phyloP scores from a whole-genome alignment of 2,329 filamentous ascomycete genomes.

The Diaporthe batatas region DNA sequence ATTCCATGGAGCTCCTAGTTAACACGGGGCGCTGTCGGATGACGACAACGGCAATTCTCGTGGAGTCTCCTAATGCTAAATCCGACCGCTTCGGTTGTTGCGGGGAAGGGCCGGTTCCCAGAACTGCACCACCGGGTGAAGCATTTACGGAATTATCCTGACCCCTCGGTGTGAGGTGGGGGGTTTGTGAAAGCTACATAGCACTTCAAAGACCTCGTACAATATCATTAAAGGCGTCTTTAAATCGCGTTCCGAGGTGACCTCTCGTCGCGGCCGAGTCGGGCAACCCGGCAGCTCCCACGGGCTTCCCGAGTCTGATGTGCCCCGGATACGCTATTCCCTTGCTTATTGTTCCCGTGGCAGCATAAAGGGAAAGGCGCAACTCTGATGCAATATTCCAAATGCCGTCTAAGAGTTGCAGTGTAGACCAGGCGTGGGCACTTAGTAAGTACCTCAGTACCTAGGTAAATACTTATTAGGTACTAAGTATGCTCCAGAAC shows the following conservation, averaged over 20 bases:
- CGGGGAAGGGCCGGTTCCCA: constrained; percentile 20
- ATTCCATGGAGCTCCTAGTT: background rate
- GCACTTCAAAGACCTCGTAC: background rate
- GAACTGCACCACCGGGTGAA: background rate
- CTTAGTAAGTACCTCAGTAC: too few relatives aligned
- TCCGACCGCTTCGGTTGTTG: constrained; percentile 17
- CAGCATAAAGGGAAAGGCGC: too few relatives aligned
- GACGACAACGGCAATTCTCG: constrained; percentile 25
- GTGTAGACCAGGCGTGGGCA: background rate
- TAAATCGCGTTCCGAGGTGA: constrained; percentile 2
- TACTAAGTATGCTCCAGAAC: too few relatives aligned
- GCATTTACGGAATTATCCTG: constrained; percentile 4
- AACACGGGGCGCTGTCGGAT: background rate
- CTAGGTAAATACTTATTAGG: too few relatives aligned
- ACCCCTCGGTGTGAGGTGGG: background rate
- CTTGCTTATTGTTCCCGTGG: background rate
- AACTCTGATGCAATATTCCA: background rate
- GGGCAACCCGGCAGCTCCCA: constrained; percentile 8
- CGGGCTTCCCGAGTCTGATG: background rate
- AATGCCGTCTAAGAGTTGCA: background rate
- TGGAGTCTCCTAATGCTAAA: constrained; percentile 10
- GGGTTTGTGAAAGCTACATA: background rate
- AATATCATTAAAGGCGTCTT: background rate
- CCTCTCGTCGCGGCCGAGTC: background rate
- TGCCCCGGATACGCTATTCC: background rate